These are phyloP conservation scores for Lodderomyces orthopsilosis DNA, from an alignment of 1,139 yeast genomes.

Conservation along the genomic window DNA sequence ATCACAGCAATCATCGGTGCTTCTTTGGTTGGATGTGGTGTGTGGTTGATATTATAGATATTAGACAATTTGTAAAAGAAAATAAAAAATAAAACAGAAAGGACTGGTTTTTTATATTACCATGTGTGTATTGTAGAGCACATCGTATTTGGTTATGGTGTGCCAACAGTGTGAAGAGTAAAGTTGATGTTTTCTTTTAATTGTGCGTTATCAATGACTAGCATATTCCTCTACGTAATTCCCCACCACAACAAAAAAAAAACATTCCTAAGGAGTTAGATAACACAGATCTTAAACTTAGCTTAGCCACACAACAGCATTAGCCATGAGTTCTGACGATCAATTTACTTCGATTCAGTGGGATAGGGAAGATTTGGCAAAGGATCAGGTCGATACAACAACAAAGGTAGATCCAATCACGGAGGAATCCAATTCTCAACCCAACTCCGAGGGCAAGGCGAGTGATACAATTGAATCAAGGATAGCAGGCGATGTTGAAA, in stretches of 20 bases:
- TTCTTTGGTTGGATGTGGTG: slow-evolving; percentile 59
- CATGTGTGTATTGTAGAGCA: background rate
- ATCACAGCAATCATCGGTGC: slow-evolving; percentile 74
- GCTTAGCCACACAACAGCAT: background rate
- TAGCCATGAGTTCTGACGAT: slow-evolving; percentile 36
- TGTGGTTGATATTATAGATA: slow-evolving; percentile 48
- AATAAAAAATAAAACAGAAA: background rate
- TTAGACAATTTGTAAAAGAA: background rate
- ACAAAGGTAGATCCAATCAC: slow-evolving; percentile 6
- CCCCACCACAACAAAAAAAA: background rate
- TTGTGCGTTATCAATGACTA: no score
- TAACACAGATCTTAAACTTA: no score
- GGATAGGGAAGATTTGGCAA: slow-evolving; percentile 46
- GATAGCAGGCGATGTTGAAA: background rate
- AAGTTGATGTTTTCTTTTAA: no score
- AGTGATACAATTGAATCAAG: background rate
- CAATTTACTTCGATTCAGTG: slow-evolving; percentile 59
- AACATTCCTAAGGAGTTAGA: background rate
- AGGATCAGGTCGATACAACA: slow-evolving; percentile 2
- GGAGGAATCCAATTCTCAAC: slow-evolving; percentile 1
- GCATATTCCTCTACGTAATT: no score
- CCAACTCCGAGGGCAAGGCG: slow-evolving; percentile 1
- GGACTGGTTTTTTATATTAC: background rate
- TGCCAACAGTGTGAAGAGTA: background rate
- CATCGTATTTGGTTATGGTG: no score